phyloP scores from a whole-genome alignment of 2,329 filamentous ascomycete species.

The Dendrostoma leiphaemia region DNA sequence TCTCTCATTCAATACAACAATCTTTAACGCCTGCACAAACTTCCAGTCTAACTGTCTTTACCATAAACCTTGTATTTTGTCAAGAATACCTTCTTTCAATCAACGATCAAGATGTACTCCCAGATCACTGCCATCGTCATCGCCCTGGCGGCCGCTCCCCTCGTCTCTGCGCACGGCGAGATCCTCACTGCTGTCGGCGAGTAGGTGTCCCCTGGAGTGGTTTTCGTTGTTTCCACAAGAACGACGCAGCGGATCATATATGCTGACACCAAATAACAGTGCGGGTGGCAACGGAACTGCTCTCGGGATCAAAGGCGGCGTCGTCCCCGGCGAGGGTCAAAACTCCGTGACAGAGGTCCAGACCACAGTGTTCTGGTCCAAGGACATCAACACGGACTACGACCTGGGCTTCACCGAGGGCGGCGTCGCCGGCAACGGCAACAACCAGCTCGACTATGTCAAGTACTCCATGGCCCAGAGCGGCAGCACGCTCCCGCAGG shows the following conservation, averaged over 20 bases:
- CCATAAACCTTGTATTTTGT: too few species aligned
- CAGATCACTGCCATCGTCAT: conserved; percentile 13
- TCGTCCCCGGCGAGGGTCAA: conserved; percentile 26
- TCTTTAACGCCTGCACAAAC: not conserved
- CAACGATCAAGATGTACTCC: conserved; percentile 23
- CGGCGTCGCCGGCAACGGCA: conserved; percentile 5
- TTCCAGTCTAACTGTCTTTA: conserved; percentile 4
- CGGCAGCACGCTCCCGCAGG: conserved; percentile 35
- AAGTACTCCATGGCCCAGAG: conserved; percentile 1
- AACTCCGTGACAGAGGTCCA: conserved; percentile 33
- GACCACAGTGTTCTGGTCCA: conserved; percentile 23
- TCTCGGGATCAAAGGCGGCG: conserved; percentile 34
- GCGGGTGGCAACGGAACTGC: conserved; percentile 38
- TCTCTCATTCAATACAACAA: conserved; percentile 3
- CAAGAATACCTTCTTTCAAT: not conserved
- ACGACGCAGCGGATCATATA: not conserved
- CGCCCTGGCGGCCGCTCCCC: conserved; percentile 22
- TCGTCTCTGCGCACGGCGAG: conserved; percentile 30
- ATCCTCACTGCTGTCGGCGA: conserved; percentile 27
- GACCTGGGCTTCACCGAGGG: conserved; percentile 17
- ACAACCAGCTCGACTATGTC: conserved; percentile 12
- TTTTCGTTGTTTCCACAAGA: not conserved
- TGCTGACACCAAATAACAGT: not conserved
- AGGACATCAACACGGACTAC: conserved; percentile 26
- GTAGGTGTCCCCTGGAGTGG: not conserved